phyloP scores from a whole-genome alignment of 352 stramenopile species.

The Phytopythium sindhum region DNA sequence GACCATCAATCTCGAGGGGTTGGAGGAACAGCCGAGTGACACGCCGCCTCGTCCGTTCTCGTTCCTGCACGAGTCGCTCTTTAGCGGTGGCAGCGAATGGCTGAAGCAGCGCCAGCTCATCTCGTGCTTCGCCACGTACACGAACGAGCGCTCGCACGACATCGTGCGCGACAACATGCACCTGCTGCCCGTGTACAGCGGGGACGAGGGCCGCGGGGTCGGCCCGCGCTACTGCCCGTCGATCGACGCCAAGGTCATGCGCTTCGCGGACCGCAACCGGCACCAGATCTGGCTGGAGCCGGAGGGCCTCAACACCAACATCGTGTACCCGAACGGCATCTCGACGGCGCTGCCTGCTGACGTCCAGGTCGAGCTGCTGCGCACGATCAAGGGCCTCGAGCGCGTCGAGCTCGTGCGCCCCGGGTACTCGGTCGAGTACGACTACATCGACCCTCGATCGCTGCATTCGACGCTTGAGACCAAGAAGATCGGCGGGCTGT shows the following conservation, averaged over 20 bases:
- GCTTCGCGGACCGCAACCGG: constrained; percentile 67
- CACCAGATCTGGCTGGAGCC: constrained; percentile 97
- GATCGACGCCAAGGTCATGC: constrained; percentile 95
- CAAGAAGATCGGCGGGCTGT: constrained; percentile 91
- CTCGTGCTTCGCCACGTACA: constrained; percentile 94
- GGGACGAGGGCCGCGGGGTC: constrained; percentile 71
- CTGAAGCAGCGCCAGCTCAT: constrained; percentile 72
- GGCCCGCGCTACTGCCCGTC: constrained; percentile 95
- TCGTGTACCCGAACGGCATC: constrained; percentile 99
- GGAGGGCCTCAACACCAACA: constrained; percentile 94
- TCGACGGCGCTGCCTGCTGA: constrained; percentile 89
- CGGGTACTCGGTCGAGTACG: constrained; percentile 99
- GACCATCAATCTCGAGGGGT: constrained; percentile 94
- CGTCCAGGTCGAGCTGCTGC: constrained; percentile 94
- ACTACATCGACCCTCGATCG: constrained; percentile 96
- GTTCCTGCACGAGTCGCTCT: constrained; percentile 88
- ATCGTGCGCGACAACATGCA: constrained; percentile 94
- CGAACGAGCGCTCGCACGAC: constrained; percentile 95
- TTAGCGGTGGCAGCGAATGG: background rate
- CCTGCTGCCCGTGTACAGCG: constrained; percentile 91
- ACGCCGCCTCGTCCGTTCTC: constrained; percentile 91
- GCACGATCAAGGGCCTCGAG: constrained; percentile 95
- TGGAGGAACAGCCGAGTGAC: constrained; percentile 93
- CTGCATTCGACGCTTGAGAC: constrained; percentile 94
- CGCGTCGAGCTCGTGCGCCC: constrained; percentile 93